Percentiles rank a stretch among this genome's conserved stretches.
Evolutionary conservation across 345 rosid species (phyloP).

Genomic region (Toxicodendron radicans): DNA sequence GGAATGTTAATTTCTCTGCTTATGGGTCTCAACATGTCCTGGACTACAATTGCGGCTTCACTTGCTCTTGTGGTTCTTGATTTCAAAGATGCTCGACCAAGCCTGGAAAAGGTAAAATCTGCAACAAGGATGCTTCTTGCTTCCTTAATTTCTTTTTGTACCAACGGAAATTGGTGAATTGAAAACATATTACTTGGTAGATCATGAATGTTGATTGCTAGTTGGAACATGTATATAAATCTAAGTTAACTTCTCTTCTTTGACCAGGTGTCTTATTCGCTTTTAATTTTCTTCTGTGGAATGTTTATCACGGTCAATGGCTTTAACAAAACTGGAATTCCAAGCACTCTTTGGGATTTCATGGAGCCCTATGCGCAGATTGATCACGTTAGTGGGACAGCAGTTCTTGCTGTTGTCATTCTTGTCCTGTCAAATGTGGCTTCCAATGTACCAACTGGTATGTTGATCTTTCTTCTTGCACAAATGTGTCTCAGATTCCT

Average conservation of each 20-base stretch:
- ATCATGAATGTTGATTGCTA: background rate
- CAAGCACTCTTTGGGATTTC: conserved; percentile 65
- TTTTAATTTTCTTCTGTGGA: conserved; percentile 80
- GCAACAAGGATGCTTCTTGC: background rate
- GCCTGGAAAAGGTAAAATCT: conserved; percentile 70
- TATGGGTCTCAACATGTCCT: conserved; percentile 80
- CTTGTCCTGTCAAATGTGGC: conserved; percentile 71
- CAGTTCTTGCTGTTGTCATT: conserved; percentile 65
- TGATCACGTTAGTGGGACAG: conserved; percentile 45
- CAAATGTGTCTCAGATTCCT: background rate
- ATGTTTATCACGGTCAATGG: conserved; percentile 87
- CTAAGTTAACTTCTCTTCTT: conserved; percentile 3
- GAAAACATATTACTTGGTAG: background rate
- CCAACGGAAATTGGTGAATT: background rate
- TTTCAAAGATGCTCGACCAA: conserved; percentile 77
- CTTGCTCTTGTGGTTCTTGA: conserved; percentile 82
- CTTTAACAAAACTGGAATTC: conserved; percentile 85
- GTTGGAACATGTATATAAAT: background rate
- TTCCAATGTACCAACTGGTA: conserved; percentile 93
- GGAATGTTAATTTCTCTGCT: conserved; percentile 74
- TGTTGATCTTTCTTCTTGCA: background rate
- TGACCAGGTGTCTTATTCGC: conserved; percentile 76
- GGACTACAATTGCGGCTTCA: conserved; percentile 87
- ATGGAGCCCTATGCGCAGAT: conserved; percentile 73
- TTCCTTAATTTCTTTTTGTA: background rate